Evolutionary conservation across 108 stramenopile genomes (phyloP).

Genomic region (Asterionellopsis glacialis): DNA sequence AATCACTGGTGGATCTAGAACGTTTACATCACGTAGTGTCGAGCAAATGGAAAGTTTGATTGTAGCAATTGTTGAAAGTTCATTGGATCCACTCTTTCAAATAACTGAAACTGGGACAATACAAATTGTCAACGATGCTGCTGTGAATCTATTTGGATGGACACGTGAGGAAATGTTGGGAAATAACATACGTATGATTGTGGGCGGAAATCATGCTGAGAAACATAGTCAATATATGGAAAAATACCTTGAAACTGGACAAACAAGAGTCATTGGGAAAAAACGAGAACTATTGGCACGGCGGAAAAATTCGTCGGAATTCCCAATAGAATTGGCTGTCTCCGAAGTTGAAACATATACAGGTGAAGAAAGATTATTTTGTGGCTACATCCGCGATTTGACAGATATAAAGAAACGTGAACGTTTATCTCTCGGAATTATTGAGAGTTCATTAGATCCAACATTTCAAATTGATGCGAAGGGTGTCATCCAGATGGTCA

Average conservation of each 20-base stretch:
- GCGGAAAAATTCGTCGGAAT: slow-evolving; percentile 29
- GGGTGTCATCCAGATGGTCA: slow-evolving; percentile 13
- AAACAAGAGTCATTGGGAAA: slow-evolving; percentile 22
- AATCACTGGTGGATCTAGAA: no score
- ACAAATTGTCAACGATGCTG: slow-evolving; percentile 6
- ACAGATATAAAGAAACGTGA: not conserved
- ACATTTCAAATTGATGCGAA: slow-evolving; percentile 13
- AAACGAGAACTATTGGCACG: slow-evolving; percentile 25
- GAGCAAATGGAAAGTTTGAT: no score
- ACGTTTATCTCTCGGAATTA: not conserved
- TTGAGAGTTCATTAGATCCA: slow-evolving; percentile 20
- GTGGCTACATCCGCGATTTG: slow-evolving; percentile 37
- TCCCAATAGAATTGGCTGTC: slow-evolving; percentile 34
- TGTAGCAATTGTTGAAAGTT: no score
- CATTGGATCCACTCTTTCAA: no score
- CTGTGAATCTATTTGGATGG: slow-evolving; percentile 9
- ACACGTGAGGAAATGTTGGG: slow-evolving; percentile 6
- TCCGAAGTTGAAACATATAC: slow-evolving; percentile 12
- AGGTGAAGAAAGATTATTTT: slow-evolving; percentile 13
- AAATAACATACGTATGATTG: slow-evolving; percentile 6
- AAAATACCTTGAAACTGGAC: slow-evolving; percentile 28
- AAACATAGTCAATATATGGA: slow-evolving; percentile 24
- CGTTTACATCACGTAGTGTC: no score
- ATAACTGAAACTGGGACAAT: slow-evolving; percentile 2
- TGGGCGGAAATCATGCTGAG: slow-evolving; percentile 5